A percentile compares a stretch with the other conserved stretches of the same genome.
phyloP scores from a whole-genome alignment of 2,329 filamentous ascomycete genomes.

The Xylariaceae sp. region DNA sequence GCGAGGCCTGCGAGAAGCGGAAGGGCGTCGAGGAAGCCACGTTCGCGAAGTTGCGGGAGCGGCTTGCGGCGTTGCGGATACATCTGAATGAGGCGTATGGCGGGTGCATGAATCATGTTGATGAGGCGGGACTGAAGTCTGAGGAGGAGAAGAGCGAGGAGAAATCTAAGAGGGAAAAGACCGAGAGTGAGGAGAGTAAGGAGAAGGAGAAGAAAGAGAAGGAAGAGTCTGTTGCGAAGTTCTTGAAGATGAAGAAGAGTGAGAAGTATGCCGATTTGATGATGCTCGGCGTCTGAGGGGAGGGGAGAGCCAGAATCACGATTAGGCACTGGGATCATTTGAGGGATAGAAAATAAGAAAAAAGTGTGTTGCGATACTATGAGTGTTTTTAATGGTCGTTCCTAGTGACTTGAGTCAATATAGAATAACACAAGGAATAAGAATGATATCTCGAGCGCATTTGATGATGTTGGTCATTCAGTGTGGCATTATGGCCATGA shows the following conservation, averaged over 20 bases:
- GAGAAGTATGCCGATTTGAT: neutral
- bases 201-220: conserved; percentile 11
- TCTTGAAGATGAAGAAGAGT: neutral
- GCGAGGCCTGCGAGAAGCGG: conserved; percentile 16
- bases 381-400: no score
- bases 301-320: no score
- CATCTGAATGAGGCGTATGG: conserved; percentile 23
- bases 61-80: conserved; percentile 15
- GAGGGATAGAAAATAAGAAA: no score
- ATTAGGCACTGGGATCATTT: no score
- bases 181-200: conserved; percentile 5
- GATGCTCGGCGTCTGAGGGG: neutral
- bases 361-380: no score
- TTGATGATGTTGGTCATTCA: no score
- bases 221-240: conserved; percentile 9
- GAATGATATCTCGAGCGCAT: no score
- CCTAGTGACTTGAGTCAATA: no score
- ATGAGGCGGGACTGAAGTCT: conserved; percentile 18
- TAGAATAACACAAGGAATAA: no score
- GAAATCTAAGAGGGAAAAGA: neutral
- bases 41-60: conserved; percentile 14
- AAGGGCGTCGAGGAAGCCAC: conserved; percentile 10
- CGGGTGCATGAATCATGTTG: conserved; percentile 17
- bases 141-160: neutral
- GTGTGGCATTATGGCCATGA: no score